phyloP scores from a whole-genome alignment of 2,329 filamentous ascomycete species.

The Penicillium palitans region DNA sequence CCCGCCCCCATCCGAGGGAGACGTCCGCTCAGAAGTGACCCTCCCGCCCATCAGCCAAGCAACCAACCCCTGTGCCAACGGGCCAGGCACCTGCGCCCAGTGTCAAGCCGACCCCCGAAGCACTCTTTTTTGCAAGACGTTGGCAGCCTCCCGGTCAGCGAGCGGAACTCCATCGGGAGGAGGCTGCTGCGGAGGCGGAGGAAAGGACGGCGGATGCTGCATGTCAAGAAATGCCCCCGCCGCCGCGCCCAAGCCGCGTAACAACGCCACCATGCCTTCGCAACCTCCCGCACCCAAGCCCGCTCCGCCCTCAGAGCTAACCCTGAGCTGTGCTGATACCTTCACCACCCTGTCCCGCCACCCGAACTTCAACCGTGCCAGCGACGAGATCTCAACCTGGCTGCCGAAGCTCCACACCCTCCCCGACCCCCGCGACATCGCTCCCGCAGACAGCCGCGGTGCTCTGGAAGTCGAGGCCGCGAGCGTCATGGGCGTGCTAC shows the following conservation, averaged over 20 bases:
- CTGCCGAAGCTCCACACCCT: conserved; percentile 69
- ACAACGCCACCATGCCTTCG: conserved; percentile 24
- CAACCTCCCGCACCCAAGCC: conserved; percentile 27
- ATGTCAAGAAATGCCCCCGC: conserved; percentile 37
- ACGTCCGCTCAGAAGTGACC: conserved; percentile 57
- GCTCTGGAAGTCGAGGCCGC: conserved; percentile 79
- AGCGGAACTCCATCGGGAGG: conserved; percentile 41
- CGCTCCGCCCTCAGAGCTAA: conserved; percentile 38
- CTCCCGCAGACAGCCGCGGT: conserved; percentile 40
- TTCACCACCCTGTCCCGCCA: conserved; percentile 78
- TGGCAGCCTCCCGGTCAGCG: conserved; percentile 61
- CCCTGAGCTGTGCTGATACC: conserved; percentile 69
- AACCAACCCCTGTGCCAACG: conserved; percentile 58
- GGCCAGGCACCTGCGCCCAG: conserved; percentile 76
- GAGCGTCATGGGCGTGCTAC: conserved; percentile 82
- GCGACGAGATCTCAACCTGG: conserved; percentile 73
- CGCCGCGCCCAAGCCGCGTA: conserved; percentile 24
- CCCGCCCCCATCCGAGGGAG: conserved; percentile 56
- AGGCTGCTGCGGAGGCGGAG: conserved; percentile 65
- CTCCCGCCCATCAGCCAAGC: conserved; percentile 39
- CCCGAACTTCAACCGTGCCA: conserved; percentile 71
- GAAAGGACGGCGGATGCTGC: conserved; percentile 64
- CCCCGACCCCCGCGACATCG: conserved; percentile 40
- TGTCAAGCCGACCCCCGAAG: conserved; percentile 76
- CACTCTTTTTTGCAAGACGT: conserved; percentile 77